Evolutionary conservation across 2,329 filamentous ascomycete genomes (phyloP), one percentile per base, ranked within the genome.

Genomic region (Epichloe coenophiala): DNA sequence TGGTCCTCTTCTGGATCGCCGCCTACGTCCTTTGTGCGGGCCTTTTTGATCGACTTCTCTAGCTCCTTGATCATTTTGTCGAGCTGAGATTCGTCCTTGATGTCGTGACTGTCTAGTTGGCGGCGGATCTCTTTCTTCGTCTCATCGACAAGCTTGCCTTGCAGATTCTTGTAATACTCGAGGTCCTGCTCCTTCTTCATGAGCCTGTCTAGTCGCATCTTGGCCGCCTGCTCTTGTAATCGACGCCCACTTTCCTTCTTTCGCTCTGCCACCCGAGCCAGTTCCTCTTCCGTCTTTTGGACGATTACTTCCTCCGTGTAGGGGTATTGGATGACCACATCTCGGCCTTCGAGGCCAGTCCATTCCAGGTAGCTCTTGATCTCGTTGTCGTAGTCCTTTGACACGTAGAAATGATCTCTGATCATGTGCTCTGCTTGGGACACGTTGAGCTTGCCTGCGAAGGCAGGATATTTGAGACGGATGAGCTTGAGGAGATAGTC

Each of bases 111-210:
- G 61, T 97, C 93, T 1, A 98, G 75, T 17, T 96, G 74, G 0
- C 88, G 82, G 61, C 86, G 86, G 3, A 81, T 83, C 63, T 97
- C 93, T 66, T 97, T 97, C 70, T 97, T 98, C 43, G 83, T 90
- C 58, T 87, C 80, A 23, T 84, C 81, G 2, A 75, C 77, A 9
- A 96, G 73, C 55, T 80, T 81, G 36, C 72, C 66, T 61, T 94
- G 88, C 4, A 98, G 71, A 53, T 88, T 80, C 63, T 88, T 89
- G 73, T 90, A 96, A 67, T 95, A 96, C 58, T 95, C 90, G 1
- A 97, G 71, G 63, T 97, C 90, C 63, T 95, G 83, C 68, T 98
- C 93, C 67, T 98, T 98, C 62, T 87, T 86, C 64, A 97, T 88
- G 45, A 98, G 74, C 60, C 95, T 95, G 57, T 98, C 93, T 1